Evolutionary conservation across 2,329 filamentous ascomycete genomes (phyloP), one percentile per base, ranked within the genome.

Genomic region (Gnomoniopsis smithogilvyi): DNA sequence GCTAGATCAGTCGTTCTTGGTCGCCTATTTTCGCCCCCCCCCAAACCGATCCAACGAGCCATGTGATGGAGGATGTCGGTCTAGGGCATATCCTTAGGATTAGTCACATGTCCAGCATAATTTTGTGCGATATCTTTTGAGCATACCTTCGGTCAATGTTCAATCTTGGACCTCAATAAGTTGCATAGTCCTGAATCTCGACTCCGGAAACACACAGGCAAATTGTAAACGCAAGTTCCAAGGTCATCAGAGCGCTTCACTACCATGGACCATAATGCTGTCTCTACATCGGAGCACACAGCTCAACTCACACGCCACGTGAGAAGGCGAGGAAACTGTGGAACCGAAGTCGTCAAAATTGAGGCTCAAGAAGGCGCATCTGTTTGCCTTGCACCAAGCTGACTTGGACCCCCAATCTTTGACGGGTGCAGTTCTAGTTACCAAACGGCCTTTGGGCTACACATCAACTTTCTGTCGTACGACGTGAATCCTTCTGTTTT

Each of bases 331-430:
- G 21, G 12, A 58, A 34, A 21, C 21, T 41, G 55, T 61, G 59
- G 48, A 54, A 58, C 54, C 51, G 51, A 61, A 41, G 51, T 58
- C 51, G 41, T 45, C 41, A 58, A 52, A 47, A 38, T 51, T 58
- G 59, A 58, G 59, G 51, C 55, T 61, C 55, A 54, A 61, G 41
- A 50, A 46, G 34, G 43, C 41, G 8, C n/a, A 45, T 19, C 41
- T 45, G 41, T 45, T 45, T 21, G 41, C 41, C 41, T 45, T 45
- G 17, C 41, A 19, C 41, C 41, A n/a, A n/a, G 17, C n/a, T 21
- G n/a, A n/a, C 3, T n/a, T 17, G 41, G 17, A 17, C 41, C 41
- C 41, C n/a, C 17, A n/a, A 17, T n/a, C 41, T 19, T 19, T 45
- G 45, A 26, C 47, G 36, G 41, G 22, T 49, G 11, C 21, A 17